Conservation (phyloP, 208 protist genomes). For the Strigomonas culicis region DNA sequence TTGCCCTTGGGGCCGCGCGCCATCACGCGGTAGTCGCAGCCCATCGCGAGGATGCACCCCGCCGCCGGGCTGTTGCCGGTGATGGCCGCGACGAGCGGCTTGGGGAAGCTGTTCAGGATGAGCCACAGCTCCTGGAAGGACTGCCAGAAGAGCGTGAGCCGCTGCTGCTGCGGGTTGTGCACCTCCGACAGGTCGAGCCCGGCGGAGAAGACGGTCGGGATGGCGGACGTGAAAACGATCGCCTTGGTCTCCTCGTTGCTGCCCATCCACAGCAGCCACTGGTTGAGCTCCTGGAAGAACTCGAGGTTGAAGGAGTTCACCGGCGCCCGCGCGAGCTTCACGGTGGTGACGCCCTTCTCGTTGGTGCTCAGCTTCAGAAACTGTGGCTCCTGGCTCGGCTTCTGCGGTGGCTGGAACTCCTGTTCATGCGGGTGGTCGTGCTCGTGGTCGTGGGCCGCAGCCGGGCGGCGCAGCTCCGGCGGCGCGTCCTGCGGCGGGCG, state of each 20-base stretch:
- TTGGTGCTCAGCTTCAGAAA: constrained; percentile 57
- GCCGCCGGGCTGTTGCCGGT: constrained; percentile 69
- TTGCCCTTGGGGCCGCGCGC: constrained; percentile 42
- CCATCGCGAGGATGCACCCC: constrained; percentile 75
- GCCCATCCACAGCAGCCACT: constrained; percentile 82
- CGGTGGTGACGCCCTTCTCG: constrained; percentile 51
- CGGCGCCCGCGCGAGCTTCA: constrained; percentile 50
- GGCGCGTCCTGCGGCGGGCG: constrained; percentile 28
- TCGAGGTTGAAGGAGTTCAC: constrained; percentile 77
- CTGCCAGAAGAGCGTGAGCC: constrained; percentile 61
- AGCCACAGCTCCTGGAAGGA: constrained; percentile 78
- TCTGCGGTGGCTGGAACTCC: constrained; percentile 57
- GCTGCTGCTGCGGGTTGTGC: constrained; percentile 62
- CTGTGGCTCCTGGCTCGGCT: constrained; percentile 66
- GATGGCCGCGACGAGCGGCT: constrained; percentile 74
- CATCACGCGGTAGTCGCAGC: constrained; percentile 83
- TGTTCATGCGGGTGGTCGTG: constrained; percentile 10
- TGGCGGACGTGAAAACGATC: constrained; percentile 61
- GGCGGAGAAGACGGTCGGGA: constrained; percentile 76
- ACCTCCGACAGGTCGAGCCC: constrained; percentile 77
- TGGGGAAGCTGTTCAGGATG: constrained; percentile 77
- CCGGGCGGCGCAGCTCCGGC: constrained; percentile 23
- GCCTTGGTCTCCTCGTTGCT: constrained; percentile 70
- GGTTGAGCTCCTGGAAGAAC: constrained; percentile 72
- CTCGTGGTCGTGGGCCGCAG: constrained; percentile 6